Percentiles rank a stretch among this genome's conserved stretches.
Evolutionary conservation across 257 asterid species (phyloP).

Genomic region (Lithospermum erythrorhizon): DNA sequence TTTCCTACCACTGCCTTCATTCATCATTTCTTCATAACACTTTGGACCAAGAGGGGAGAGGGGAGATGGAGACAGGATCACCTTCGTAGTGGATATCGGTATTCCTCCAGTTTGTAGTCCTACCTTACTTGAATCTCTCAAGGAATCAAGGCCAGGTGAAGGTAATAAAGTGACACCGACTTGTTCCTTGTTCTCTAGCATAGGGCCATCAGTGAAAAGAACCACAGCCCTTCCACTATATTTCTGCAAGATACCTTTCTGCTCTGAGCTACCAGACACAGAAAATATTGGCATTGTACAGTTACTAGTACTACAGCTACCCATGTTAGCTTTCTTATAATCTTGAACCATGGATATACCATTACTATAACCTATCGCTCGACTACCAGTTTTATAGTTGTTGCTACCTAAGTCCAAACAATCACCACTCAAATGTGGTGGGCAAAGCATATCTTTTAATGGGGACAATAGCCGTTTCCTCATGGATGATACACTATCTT

Average conservation of each 20-base stretch:
- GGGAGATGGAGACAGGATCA: slow-evolving; percentile 29
- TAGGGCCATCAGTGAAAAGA: slow-evolving; percentile 55
- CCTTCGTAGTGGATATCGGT: slow-evolving; percentile 22
- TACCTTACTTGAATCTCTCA: slow-evolving; percentile 12
- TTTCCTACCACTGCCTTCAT: slow-evolving; percentile 18
- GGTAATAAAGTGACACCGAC: slow-evolving; percentile 19
- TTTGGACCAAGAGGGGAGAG: slow-evolving; percentile 59
- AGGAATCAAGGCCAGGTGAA: slow-evolving; percentile 22
- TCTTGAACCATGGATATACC: slow-evolving; percentile 30
- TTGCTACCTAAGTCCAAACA: slow-evolving; percentile 39
- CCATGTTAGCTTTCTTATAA: slow-evolving; percentile 47
- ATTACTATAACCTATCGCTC: slow-evolving; percentile 15
- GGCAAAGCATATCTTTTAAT: slow-evolving; percentile 34
- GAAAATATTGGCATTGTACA: slow-evolving; percentile 23
- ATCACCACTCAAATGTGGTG: slow-evolving; percentile 35
- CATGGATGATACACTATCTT: slow-evolving; percentile 30
- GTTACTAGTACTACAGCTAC: slow-evolving; percentile 23
- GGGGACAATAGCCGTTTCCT: slow-evolving; percentile 70
- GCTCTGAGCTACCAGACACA: slow-evolving; percentile 19
- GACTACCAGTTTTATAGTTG: slow-evolving; percentile 16
- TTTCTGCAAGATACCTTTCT: slow-evolving; percentile 17
- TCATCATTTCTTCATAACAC: slow-evolving; percentile 17
- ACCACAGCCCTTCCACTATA: slow-evolving; percentile 19
- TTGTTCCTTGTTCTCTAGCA: slow-evolving; percentile 39
- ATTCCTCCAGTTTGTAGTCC: slow-evolving; percentile 16